A percentile compares a stretch with the other conserved stretches of the same genome.
phyloP scores from a whole-genome alignment of 345 rosid species.

The Psidium friedrichsthalianum region DNA sequence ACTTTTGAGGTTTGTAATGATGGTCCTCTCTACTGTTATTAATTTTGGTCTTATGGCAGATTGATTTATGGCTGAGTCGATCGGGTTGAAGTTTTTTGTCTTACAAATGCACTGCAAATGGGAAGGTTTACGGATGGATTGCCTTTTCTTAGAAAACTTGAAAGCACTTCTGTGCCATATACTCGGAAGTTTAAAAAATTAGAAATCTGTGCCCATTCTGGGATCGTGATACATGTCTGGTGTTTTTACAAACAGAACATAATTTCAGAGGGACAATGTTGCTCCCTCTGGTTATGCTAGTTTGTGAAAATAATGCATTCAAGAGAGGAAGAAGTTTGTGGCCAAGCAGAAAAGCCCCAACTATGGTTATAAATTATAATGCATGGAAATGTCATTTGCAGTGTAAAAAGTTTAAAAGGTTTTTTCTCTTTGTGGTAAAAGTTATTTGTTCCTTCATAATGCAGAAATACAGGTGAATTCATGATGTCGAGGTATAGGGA shows the following conservation, averaged over 20 bases:
- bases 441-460: not conserved
- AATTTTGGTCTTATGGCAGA: not conserved
- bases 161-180: not conserved
- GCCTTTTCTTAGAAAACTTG: not conserved
- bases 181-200: not conserved
- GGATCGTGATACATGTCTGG: not conserved
- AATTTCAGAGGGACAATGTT: not conserved
- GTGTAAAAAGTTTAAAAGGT: not conserved
- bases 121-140: no score
- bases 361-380: not conserved
- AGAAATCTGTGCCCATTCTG: not conserved
- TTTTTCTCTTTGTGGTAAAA: not conserved
- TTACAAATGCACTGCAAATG: not conserved
- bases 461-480: conserved; percentile 98
- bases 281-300: not conserved
- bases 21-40: not conserved
- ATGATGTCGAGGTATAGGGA: conserved; percentile 99
- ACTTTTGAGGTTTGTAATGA: conserved; percentile 56
- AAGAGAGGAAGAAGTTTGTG: not conserved
- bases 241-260: not conserved
- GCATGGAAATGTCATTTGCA: not conserved
- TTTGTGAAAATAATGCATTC: not conserved
- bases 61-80: not conserved
- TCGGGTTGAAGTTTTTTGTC: not conserved
- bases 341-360: not conserved